Evolutionary conservation across 192 early-diverging fungal species (phyloP).

Genomic region (Entomortierella lignicola): DNA sequence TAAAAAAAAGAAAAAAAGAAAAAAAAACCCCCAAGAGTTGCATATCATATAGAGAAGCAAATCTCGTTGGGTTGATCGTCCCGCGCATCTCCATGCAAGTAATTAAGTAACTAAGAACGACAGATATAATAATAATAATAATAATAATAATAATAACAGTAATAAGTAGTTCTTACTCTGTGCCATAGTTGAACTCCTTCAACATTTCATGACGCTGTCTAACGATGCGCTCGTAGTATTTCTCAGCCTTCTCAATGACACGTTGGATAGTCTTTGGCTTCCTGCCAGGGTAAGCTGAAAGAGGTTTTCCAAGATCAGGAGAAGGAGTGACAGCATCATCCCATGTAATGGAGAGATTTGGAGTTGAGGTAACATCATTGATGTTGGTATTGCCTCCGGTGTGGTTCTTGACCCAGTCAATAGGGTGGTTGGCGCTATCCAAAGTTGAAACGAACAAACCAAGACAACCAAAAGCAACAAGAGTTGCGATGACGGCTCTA

Average conservation of each 20-base stretch:
- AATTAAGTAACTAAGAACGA: not conserved
- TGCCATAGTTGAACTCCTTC: not conserved
- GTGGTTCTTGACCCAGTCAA: constrained; percentile 13
- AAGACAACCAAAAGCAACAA: constrained; percentile 18
- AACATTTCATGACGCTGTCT: constrained; percentile 19
- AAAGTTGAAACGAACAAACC: constrained; percentile 32
- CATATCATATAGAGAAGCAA: too few species aligned
- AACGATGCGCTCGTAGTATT: constrained; percentile 28
- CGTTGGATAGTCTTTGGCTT: constrained; percentile 24
- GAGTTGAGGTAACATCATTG: not conserved
- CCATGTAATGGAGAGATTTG: constrained; percentile 9
- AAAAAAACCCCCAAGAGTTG: too few species aligned
- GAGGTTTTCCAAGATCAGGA: not conserved
- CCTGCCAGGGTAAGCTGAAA: constrained; percentile 22
- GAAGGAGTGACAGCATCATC: constrained; percentile 11
- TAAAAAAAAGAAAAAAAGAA: too few species aligned
- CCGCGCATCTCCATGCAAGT: not conserved
- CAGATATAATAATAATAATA: not conserved
- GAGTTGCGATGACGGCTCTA: constrained; percentile 28
- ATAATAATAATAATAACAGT: not conserved
- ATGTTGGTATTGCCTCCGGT: constrained; percentile 7
- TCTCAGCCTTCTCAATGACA: constrained; percentile 28
- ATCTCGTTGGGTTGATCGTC: not conserved
- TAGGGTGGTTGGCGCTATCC: constrained; percentile 7
- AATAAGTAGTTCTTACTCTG: constrained; percentile 21